Base-by-base conservation (phyloP, 2,329 filamentous ascomycete genomes). In the Magnaporthiopsis incrustans region DNA sequence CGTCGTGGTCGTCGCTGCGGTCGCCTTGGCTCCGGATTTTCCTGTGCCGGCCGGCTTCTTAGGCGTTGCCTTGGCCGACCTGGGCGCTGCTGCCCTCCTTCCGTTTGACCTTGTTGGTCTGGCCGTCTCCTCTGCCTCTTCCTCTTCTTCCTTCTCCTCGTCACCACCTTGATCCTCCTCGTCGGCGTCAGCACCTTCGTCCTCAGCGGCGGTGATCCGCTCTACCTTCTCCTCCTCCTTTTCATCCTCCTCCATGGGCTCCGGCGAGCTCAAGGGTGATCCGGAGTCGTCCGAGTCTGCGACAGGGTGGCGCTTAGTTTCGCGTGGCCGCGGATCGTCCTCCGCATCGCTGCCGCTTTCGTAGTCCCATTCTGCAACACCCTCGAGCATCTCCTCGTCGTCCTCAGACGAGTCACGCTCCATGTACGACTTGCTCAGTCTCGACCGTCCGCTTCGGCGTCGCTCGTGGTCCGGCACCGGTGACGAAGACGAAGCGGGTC, bases 351-450 rank as follows among this genome's bases (percentile, higher is more conserved):
- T 76, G 3, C 73, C 71, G 3, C 75, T 68, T n/a, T 77, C 74
- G 60, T 86, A 86, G 30, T 82, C 77, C 84, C 84, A 87, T 70
- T 83, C 76, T 1, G 83, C 82, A 6, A 86, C 84, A 2, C 84
- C 84, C 60, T 84, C 79, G 30, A 85, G 74, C 84, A 86, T 87
- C 71, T 86, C 84, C 67, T 84, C 79, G 66, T 86, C 83, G 65
- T 86, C 84, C 61, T 83, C 83, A 14, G 79, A 79, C 14, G 82
- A 82, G 64, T 85, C 82, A 38, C 83, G 80, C 71, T 87, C 84
- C 27, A 79, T 78, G 67, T 87, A 87, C 50, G 82, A 81, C 22
- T 75, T 73, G 65, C 72, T 77, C 61, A 74, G 77, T 67, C 76
- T 77, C 6, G 79, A 72, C 61, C 84, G 81, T n/a, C 83, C 79